Evolutionary conservation across 441 rosid genomes (phyloP).

Genomic region (Gossypium lobatum): DNA sequence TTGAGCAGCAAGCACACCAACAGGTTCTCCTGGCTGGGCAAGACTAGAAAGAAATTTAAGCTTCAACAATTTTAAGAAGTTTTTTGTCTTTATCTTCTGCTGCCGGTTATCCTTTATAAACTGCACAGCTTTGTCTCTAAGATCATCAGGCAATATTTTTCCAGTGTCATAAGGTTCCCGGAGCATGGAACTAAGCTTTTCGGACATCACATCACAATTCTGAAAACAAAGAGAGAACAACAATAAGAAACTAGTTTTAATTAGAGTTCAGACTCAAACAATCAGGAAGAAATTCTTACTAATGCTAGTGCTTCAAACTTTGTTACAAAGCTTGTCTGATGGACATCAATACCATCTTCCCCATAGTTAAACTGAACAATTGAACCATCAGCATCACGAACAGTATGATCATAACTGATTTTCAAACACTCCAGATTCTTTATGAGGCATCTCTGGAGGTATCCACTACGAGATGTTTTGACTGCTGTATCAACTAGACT

Average conservation of each 20-base stretch:
- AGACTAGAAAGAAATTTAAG: conserved; percentile 77
- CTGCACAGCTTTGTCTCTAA: conserved; percentile 61
- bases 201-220: conserved; percentile 66
- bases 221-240: conserved; percentile 29
- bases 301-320: conserved; percentile 64
- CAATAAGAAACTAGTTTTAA: conserved; percentile 10
- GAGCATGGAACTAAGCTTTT: conserved; percentile 40
- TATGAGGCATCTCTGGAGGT: conserved; percentile 95
- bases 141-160: conserved; percentile 56
- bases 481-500: conserved; percentile 99
- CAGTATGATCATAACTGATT: conserved; percentile 86
- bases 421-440: conserved; percentile 95
- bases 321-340: conserved; percentile 69
- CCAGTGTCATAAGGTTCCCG: conserved; percentile 43
- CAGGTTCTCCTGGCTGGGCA: conserved; percentile 99
- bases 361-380: conserved; percentile 91
- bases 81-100: conserved; percentile 35
- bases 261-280: conserved; percentile 15
- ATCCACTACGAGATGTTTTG: conserved; percentile 99
- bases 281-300: conserved; percentile 35
- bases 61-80: conserved; percentile 57
- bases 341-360: conserved; percentile 99
- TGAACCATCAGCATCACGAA: conserved; percentile 97
- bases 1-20: conserved; percentile 97
- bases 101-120: conserved; percentile 41